These are phyloP conservation scores for Knufia petricola DNA, from an alignment of 2,329 filamentous ascomycete species.

Conservation along the genomic window DNA sequence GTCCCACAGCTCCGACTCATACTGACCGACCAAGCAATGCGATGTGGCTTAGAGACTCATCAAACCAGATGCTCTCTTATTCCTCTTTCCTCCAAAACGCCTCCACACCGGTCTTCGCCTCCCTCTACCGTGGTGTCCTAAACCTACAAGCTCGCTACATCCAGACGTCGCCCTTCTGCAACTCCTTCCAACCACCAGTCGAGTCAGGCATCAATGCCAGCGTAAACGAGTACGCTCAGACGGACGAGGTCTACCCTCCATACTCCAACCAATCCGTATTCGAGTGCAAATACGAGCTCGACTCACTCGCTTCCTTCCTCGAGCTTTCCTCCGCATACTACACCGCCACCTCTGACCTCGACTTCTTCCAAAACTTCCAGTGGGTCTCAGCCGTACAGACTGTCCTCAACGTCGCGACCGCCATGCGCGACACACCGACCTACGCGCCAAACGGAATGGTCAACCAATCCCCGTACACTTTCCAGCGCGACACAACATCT, in stretches of 20 bases:
- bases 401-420: slow-evolving; percentile 36
- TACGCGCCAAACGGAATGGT: slow-evolving; percentile 34
- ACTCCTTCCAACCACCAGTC: slow-evolving; percentile 43
- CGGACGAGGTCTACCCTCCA: slow-evolving; percentile 35
- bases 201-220: slow-evolving; percentile 36
- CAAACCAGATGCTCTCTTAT: slow-evolving; percentile 64
- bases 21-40: slow-evolving; percentile 29
- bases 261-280: slow-evolving; percentile 39
- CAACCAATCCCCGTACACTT: slow-evolving; percentile 53
- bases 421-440: slow-evolving; percentile 37
- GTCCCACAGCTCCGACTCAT: neutral
- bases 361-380: slow-evolving; percentile 40
- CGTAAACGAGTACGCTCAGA: slow-evolving; percentile 30
- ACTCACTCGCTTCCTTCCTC: slow-evolving; percentile 43
- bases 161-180: slow-evolving; percentile 47
- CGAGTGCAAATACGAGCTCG: slow-evolving; percentile 47
- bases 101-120: slow-evolving; percentile 51
- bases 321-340: slow-evolving; percentile 43
- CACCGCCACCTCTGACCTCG: slow-evolving; percentile 37
- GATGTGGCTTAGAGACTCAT: slow-evolving; percentile 47
- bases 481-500: slow-evolving; percentile 65
- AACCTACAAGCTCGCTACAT: slow-evolving; percentile 63
- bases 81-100: slow-evolving; percentile 45
- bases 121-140: slow-evolving; percentile 60
- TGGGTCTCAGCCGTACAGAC: slow-evolving; percentile 40